Percentiles rank a stretch among this genome's conserved stretches.
Evolutionary conservation across 805 yeast genomes (phyloP).

Genomic region (Candida railenensis): DNA sequence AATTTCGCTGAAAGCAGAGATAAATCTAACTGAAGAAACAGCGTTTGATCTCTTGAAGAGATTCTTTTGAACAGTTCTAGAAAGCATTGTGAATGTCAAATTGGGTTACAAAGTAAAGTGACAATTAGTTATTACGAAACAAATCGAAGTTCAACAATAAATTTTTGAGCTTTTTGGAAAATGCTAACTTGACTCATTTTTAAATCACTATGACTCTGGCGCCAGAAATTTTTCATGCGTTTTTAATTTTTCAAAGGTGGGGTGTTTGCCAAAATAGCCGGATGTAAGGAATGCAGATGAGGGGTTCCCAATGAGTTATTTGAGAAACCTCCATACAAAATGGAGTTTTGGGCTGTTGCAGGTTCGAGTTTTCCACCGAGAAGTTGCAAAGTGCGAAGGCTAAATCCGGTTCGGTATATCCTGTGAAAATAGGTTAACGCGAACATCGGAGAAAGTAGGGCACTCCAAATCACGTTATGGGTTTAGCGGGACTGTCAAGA

Average conservation of each 20-base stretch:
- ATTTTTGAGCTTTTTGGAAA: too few relatives aligned
- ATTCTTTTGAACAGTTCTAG: neutral
- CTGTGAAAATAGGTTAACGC: neutral
- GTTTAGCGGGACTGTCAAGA: neutral
- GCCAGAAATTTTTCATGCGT: neutral
- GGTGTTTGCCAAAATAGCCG: neutral
- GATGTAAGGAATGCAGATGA: neutral
- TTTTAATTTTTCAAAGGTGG: neutral
- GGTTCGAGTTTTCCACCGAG: neutral
- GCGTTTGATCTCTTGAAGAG: constrained; percentile 1
- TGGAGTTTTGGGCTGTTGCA: neutral
- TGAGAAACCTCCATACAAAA: neutral
- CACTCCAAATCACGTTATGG: too few relatives aligned
- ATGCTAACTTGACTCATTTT: neutral
- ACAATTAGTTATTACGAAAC: too few relatives aligned
- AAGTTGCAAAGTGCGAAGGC: neutral
- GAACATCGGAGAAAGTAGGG: neutral
- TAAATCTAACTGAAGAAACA: constrained; percentile 3
- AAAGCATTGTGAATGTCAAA: neutral
- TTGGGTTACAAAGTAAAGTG: too few relatives aligned
- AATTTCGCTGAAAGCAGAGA: constrained; percentile 25
- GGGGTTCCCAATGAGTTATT: neutral
- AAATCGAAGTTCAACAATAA: too few relatives aligned
- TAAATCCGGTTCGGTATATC: neutral
- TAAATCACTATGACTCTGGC: neutral